These are phyloP conservation scores for Tuber umbilicatum DNA, from an alignment of 495 filamentous ascomycete species.

Conservation along the genomic window DNA sequence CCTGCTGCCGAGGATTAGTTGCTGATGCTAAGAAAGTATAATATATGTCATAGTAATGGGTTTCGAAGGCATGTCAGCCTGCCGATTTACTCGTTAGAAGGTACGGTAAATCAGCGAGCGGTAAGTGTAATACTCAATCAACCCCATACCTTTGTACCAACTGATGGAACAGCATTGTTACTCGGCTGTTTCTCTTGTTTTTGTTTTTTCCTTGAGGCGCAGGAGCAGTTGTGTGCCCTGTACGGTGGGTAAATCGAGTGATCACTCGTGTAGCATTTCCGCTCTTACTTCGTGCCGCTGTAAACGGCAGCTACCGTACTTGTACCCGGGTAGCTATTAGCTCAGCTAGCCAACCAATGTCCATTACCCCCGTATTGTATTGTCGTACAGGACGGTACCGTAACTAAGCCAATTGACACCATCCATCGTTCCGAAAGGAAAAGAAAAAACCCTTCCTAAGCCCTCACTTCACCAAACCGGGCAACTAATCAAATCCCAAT, in stretches of 20 bases:
- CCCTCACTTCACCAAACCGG: background rate
- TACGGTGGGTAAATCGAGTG: background rate
- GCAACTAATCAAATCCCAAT: conserved; percentile 4
- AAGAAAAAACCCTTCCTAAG: background rate
- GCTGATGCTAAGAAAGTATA: background rate
- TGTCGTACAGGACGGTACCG: background rate
- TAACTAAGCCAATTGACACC: background rate
- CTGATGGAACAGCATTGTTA: background rate
- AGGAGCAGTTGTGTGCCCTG: background rate
- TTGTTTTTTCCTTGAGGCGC: background rate
- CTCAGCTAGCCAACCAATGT: background rate
- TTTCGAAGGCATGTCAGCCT: background rate
- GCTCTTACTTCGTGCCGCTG: background rate
- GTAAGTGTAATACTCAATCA: background rate
- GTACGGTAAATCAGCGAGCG: background rate
- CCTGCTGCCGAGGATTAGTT: background rate
- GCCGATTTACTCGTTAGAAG: background rate
- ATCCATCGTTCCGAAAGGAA: background rate
- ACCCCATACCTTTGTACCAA: background rate
- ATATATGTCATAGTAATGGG: background rate
- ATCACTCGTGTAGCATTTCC: background rate
- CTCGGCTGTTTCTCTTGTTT: background rate
- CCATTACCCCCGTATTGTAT: background rate
- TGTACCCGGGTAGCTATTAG: background rate
- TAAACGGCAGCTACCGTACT: background rate